Percentiles rank a stretch among this genome's conserved stretches.
These are phyloP conservation scores for Teratosphaeria gauchensis DNA, from an alignment of 2,329 filamentous ascomycete species.

Conservation along the genomic window DNA sequence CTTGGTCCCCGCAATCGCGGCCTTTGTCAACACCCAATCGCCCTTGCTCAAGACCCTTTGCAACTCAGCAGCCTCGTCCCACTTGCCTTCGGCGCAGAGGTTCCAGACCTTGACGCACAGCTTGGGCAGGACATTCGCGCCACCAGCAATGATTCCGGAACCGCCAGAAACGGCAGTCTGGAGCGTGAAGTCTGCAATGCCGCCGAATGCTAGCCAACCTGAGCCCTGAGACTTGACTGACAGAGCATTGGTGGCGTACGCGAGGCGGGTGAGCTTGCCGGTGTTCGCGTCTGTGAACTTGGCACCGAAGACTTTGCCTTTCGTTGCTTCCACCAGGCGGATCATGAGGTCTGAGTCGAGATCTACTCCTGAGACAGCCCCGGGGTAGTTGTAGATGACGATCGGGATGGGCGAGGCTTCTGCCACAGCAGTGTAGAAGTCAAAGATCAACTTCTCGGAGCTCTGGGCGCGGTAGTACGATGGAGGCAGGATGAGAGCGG, in stretches of 20 bases:
- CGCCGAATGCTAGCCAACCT: conserved; percentile 74
- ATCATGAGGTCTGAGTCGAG: conserved; percentile 84
- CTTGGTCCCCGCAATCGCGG: conserved; percentile 80
- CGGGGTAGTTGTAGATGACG: conserved; percentile 85
- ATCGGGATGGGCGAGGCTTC: conserved; percentile 67
- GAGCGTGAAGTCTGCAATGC: conserved; percentile 78
- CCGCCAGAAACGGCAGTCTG: conserved; percentile 73
- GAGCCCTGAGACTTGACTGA: conserved; percentile 45
- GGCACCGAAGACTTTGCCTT: conserved; percentile 62
- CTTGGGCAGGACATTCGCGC: conserved; percentile 79
- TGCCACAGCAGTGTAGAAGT: conserved; percentile 67
- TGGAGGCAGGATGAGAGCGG: conserved; percentile 68
- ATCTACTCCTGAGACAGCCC: conserved; percentile 76
- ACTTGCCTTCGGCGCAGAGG: conserved; percentile 62
- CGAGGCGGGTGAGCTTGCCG: conserved; percentile 77
- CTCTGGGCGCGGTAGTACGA: conserved; percentile 74
- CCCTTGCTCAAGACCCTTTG: conserved; percentile 70
- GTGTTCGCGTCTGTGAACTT: conserved; percentile 88
- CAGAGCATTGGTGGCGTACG: conserved; percentile 59
- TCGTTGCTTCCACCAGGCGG: conserved; percentile 66
- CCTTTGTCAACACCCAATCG: conserved; percentile 76
- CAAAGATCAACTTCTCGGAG: conserved; percentile 62
- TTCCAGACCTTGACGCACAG: conserved; percentile 64
- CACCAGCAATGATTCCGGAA: conserved; percentile 74
- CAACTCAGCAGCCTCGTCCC: conserved; percentile 62